Evolutionary conservation across 2,329 filamentous ascomycete genomes (phyloP), one percentile per base, ranked within the genome.

Genomic region (Trichoderma arundinaceum): DNA sequence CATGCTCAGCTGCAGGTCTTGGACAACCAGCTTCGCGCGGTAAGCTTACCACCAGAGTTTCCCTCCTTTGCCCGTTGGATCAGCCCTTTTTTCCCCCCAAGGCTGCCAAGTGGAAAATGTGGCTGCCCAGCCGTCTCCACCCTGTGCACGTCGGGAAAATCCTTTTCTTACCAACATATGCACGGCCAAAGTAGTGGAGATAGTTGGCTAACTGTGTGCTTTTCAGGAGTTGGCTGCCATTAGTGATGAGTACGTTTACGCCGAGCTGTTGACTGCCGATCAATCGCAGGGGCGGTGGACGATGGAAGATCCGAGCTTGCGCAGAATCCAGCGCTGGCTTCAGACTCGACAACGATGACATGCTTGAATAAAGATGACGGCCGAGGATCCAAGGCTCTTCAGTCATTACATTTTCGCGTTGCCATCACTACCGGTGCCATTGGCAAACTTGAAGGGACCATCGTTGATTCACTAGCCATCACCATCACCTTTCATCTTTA

Each of bases 241-340:
- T 69, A 86, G 82, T 46, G 87, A 90, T 74, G 85, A 89, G 62
- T 72, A 76, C 41, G 80, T 89, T 67, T 89, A 89, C 74, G 74
- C 77, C 53, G 80, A 87, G 66, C 80, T 89, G 63, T 81, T 82
- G 67, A 74, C 77, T 41, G 82, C 82, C 19, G 87, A 89, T 72
- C 76, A 82, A 32, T 72, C 75, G 64, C 81, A 84, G 76, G 84
- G 85, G 72, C 85, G 86, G 77, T 90, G 87, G 87, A 87, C 82
- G 71, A 81, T 77, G 68, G 87, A 89, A 72, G 87, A 89, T 72
- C 87, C 87, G 2, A 85, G 82, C 69, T 77, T 88, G 60, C 79
- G 83, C 62, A 78, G 81, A 56, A 83, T 89, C 66, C 81, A 84
- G 73, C 82, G 85, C 74, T 89, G 87, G 87, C 75, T 89, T 60